These are phyloP conservation scores for Cutaneotrichosporon sp. DNA, from an alignment of 1,284 basidiomycete genomes.

Conservation along the genomic window DNA sequence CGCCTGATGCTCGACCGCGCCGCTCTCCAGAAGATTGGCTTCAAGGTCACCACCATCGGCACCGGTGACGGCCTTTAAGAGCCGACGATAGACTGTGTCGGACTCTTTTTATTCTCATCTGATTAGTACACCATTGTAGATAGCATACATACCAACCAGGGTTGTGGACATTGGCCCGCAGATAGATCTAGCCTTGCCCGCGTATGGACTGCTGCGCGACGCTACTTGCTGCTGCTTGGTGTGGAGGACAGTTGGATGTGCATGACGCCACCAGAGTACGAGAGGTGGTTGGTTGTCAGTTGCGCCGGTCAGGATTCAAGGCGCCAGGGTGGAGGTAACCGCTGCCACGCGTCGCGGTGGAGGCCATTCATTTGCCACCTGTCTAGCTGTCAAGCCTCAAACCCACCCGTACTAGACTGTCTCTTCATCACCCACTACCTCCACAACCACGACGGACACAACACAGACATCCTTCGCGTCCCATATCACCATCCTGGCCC, in stretches of 20 bases:
- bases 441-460: background rate
- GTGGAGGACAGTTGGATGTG: background rate
- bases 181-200: background rate
- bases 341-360: conserved; percentile 6
- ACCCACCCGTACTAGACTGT: too few species aligned
- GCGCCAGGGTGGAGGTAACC: conserved; percentile 6
- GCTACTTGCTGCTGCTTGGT: background rate
- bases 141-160: conserved; percentile 18
- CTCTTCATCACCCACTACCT: background rate
- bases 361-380: conserved; percentile 10
- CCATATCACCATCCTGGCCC: too few species aligned
- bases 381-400: background rate
- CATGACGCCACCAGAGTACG: background rate
- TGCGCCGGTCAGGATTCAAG: background rate
- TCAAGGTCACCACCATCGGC: conserved; percentile 68
- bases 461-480: background rate
- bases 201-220: conserved; percentile 6
- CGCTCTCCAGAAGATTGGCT: conserved; percentile 81
- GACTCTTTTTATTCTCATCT: background rate
- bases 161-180: conserved; percentile 11
- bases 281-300: background rate
- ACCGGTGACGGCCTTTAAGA: conserved; percentile 49
- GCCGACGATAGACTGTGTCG: background rate
- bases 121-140: conserved; percentile 17
- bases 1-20: conserved; percentile 71